phyloP scores from a whole-genome alignment of 2,329 filamentous ascomycete species.

The Alternaria viburni region DNA sequence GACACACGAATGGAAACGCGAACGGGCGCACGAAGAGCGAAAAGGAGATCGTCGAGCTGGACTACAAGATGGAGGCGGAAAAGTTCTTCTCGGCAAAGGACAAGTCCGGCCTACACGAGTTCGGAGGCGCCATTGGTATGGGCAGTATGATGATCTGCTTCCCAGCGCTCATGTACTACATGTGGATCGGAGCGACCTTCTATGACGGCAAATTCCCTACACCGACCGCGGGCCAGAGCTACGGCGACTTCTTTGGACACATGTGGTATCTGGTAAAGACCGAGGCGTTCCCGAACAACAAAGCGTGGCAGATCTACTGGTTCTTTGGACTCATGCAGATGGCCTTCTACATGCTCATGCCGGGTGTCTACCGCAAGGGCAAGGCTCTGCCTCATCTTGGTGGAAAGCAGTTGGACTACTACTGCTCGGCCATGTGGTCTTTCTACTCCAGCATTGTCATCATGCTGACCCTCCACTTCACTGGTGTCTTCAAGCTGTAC shows the following conservation, averaged over 20 bases:
- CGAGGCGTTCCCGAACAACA: conserved; percentile 80
- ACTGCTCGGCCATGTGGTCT: conserved; percentile 87
- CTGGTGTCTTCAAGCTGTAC: conserved; percentile 85
- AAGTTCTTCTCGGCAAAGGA: conserved; percentile 47
- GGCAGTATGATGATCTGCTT: conserved; percentile 88
- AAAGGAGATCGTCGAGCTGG: conserved; percentile 11
- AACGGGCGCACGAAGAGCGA: conserved; percentile 47
- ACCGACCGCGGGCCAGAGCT: conserved; percentile 69
- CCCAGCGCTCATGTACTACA: conserved; percentile 97
- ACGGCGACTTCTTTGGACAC: conserved; percentile 73
- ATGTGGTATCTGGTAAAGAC: conserved; percentile 77
- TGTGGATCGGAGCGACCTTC: conserved; percentile 96
- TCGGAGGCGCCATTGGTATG: conserved; percentile 85
- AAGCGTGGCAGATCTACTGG: conserved; percentile 96
- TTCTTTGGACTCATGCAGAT: conserved; percentile 85
- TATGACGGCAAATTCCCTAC: conserved; percentile 84
- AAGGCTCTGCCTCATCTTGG: conserved; percentile 84
- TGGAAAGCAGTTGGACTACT: conserved; percentile 89
- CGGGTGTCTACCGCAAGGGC: conserved; percentile 85
- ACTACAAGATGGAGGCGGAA: conserved; percentile 44
- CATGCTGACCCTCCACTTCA: conserved; percentile 76
- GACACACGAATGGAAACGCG: conserved; percentile 25
- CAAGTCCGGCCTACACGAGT: conserved; percentile 69
- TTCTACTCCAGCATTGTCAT: conserved; percentile 85
- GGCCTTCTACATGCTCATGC: conserved; percentile 81